These are phyloP conservation scores for Colletotrichum somersetense DNA, from an alignment of 2,329 filamentous ascomycete genomes.

Conservation along the genomic window DNA sequence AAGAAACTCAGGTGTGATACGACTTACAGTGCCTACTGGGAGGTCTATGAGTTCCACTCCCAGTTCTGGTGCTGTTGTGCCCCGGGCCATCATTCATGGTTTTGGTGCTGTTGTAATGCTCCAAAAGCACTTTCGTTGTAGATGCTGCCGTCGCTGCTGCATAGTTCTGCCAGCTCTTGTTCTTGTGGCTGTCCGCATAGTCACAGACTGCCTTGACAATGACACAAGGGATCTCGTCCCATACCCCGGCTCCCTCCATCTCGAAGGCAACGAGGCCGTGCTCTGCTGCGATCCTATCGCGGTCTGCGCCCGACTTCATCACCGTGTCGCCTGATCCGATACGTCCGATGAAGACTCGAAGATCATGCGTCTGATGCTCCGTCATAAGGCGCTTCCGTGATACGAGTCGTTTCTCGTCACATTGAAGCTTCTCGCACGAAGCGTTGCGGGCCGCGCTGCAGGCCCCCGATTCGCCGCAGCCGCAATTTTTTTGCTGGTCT, in stretches of 20 bases:
- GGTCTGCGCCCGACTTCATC: constrained; percentile 46
- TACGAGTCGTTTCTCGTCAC: constrained; percentile 34
- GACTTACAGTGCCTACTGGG: not conserved
- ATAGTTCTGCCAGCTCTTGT: not conserved
- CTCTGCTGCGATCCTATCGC: not conserved
- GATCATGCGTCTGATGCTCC: not conserved
- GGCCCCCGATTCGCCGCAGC: constrained; percentile 24
- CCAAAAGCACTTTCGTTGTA: not conserved
- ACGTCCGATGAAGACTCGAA: not conserved
- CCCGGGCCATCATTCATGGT: too few species aligned
- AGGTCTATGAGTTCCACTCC: not conserved
- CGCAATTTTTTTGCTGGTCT: not conserved
- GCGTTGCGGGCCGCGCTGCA: constrained; percentile 42
- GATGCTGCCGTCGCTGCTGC: not conserved
- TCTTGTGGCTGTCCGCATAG: not conserved
- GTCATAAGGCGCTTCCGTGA: constrained; percentile 18
- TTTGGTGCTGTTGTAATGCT: too few species aligned
- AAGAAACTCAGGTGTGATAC: not conserved
- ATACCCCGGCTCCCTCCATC: constrained; percentile 18
- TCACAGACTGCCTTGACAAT: not conserved
- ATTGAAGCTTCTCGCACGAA: constrained; percentile 46
- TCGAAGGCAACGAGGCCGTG: constrained; percentile 14
- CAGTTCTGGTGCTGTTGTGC: not conserved
- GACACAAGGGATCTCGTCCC: constrained; percentile 5
- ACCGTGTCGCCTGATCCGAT: constrained; percentile 48